These are phyloP conservation scores for Coemansia sp. DNA, from an alignment of 192 early-diverging fungal genomes.

Conservation along the genomic window DNA sequence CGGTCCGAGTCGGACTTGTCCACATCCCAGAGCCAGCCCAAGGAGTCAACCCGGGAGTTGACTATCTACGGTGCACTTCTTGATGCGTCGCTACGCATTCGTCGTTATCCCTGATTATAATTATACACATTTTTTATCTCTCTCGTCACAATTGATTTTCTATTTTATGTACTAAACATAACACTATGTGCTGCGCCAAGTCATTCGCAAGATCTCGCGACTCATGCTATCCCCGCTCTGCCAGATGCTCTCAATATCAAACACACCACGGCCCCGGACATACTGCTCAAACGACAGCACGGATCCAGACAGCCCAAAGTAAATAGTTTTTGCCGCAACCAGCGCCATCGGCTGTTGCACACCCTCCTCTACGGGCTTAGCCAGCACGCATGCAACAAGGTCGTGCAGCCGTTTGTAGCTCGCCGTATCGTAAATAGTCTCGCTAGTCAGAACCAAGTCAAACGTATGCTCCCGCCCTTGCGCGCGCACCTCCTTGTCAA, in stretches of 20 bases:
- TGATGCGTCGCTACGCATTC: constrained; percentile 32
- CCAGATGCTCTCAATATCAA: constrained; percentile 61
- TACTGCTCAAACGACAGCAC: constrained; percentile 70
- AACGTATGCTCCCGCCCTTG: constrained; percentile 58
- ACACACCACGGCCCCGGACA: constrained; percentile 55
- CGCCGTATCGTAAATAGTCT: constrained; percentile 72
- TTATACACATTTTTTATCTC: too few relatives aligned
- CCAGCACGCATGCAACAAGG: constrained; percentile 51
- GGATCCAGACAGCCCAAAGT: constrained; percentile 93
- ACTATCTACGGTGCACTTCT: constrained; percentile 27
- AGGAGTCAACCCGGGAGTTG: constrained; percentile 7
- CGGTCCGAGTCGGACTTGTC: too few relatives aligned
- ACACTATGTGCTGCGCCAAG: constrained; percentile 19
- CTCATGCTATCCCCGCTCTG: constrained; percentile 60
- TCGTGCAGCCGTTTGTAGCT: constrained; percentile 62
- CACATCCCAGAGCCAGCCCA: neutral
- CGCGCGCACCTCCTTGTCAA: constrained; percentile 47
- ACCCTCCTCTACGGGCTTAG: constrained; percentile 31
- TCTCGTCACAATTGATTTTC: too few relatives aligned
- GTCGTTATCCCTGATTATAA: constrained; percentile 16
- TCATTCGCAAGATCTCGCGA: constrained; percentile 72
- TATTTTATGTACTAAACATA: too few relatives aligned
- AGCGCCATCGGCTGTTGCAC: constrained; percentile 49
- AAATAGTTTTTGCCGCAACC: constrained; percentile 88
- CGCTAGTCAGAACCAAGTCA: constrained; percentile 70